Percentiles rank a stretch among this genome's conserved stretches.
Evolutionary conservation across 2,329 filamentous ascomycete species (phyloP).

Genomic region (Diaporthe ampelina): DNA sequence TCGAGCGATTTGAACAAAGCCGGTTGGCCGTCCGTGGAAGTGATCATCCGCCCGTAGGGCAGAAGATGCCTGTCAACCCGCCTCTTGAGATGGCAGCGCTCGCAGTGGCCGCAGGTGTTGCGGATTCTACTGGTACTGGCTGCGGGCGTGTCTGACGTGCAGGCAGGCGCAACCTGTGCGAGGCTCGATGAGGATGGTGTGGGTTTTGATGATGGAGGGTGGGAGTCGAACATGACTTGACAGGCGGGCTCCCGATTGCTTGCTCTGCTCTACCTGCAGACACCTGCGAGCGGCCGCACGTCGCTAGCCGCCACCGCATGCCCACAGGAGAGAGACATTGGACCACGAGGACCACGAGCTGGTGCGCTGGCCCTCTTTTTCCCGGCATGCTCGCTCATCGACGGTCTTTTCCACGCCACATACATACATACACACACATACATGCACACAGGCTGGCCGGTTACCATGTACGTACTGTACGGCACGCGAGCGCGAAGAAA

Average conservation of each 20-base stretch:
- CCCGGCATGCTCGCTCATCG: not conserved
- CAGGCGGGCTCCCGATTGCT: not conserved
- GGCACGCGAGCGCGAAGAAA: not conserved
- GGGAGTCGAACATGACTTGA: slow-evolving; percentile 38
- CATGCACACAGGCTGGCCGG: not conserved
- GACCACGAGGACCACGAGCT: slow-evolving; percentile 22
- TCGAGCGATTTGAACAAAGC: slow-evolving; percentile 13
- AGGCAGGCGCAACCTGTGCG: slow-evolving; percentile 36
- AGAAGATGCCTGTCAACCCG: slow-evolving; percentile 22
- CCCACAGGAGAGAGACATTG: slow-evolving; percentile 18
- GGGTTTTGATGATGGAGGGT: slow-evolving; percentile 33
- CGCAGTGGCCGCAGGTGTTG: not conserved
- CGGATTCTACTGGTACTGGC: slow-evolving; percentile 1
- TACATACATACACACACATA: too few relatives aligned
- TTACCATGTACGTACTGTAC: not conserved
- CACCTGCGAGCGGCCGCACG: slow-evolving; percentile 25
- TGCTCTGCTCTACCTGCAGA: slow-evolving; percentile 18
- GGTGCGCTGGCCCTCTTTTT: slow-evolving; percentile 27
- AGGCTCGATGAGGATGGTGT: slow-evolving; percentile 38
- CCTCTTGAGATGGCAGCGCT: slow-evolving; percentile 5
- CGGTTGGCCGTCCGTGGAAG: slow-evolving; percentile 7
- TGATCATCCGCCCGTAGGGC: slow-evolving; percentile 37
- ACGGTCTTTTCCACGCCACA: not conserved
- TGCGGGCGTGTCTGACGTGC: slow-evolving; percentile 34
- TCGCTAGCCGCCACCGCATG: slow-evolving; percentile 32